Base-by-base conservation (phyloP, 371 early-diverging fungal species). In the Rhizopus sp. region DNA sequence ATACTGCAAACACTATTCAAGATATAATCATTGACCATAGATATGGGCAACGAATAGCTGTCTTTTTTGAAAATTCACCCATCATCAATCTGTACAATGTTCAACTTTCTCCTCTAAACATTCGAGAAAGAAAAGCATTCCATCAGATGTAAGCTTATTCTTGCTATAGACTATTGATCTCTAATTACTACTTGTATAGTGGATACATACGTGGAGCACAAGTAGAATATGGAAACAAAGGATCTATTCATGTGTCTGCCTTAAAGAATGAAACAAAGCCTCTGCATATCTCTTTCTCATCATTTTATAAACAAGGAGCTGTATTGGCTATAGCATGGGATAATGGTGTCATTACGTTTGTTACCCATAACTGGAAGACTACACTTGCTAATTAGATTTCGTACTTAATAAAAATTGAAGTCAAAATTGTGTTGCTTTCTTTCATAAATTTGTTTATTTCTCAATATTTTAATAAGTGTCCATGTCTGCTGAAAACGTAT, bases 121-220 rank as follows among this genome's bases (percentile, higher is more conserved):
- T 71, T 4, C 55, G 53, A 8, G 53, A 56, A 7, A 47, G 63
- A 33, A 34, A 16, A n/a, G 56, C 63, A 33, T 44, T 72, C 35
- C 44, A 42, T 2, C 53, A 44, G 35, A 62, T 63, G 72, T 70
- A 69, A 72, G 68, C 53, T 29, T 37, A 9, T 13, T 51, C 8
- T 54, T 4, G 13, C 8, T 32, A 5, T 15, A 10, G 37, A 15
- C 33, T 23, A 42, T 52, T 44, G 13, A 38, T 10, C 38, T 34
- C 29, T 39, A 31, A 37, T n/a, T 12, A 33, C 29, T 32, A 30
- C 15, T 29, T 9, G 34, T 37, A 7, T 47, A 75, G 77, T 60
- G 77, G 77, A 16, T 68, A 66, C 49, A 58, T 72, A n/a, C 67
- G 70, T 41, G 72, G 70, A 8, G 50, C 69, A 1, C 38, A 55